Evolutionary conservation across 768 basidiomycete genomes (phyloP).

Genomic region (Dendrothele bispora): DNA sequence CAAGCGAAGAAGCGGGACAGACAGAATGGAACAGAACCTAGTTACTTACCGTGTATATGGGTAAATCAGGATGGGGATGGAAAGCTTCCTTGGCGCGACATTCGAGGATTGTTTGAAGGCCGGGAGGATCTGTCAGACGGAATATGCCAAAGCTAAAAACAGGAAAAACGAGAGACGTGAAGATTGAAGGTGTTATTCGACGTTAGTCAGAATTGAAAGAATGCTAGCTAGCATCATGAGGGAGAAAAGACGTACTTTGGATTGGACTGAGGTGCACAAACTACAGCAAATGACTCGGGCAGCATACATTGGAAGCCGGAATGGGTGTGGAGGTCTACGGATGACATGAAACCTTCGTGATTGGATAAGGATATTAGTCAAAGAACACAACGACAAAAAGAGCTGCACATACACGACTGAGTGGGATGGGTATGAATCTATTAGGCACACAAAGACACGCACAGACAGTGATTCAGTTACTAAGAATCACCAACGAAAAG

Average conservation of each 20-base stretch:
- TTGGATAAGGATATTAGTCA: background rate
- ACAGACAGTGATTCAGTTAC: background rate
- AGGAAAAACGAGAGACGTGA: background rate
- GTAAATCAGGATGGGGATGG: constrained; percentile 81
- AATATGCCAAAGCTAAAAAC: constrained; percentile 86
- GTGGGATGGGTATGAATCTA: constrained; percentile 94
- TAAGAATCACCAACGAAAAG: background rate
- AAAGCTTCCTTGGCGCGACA: constrained; percentile 77
- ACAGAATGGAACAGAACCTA: background rate
- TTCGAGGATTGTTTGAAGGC: constrained; percentile 65
- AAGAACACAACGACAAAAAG: too few species aligned
- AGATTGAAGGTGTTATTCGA: too few species aligned
- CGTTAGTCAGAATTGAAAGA: constrained; percentile 8
- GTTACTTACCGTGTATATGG: constrained; percentile 79
- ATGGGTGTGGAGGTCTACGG: constrained; percentile 90
- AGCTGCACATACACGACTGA: constrained; percentile 76
- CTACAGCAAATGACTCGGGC: constrained; percentile 90
- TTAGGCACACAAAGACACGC: background rate
- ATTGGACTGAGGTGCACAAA: constrained; percentile 79
- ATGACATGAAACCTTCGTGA: constrained; percentile 95
- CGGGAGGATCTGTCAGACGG: constrained; percentile 86
- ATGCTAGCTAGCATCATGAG: background rate
- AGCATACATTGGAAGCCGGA: constrained; percentile 88
- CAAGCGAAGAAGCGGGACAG: background rate
- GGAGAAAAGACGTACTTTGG: constrained; percentile 55